A percentile compares a stretch with the other conserved stretches of the same genome.
phyloP scores from a whole-genome alignment of 805 yeast genomes.

The Saccharomycopsis fermentans region DNA sequence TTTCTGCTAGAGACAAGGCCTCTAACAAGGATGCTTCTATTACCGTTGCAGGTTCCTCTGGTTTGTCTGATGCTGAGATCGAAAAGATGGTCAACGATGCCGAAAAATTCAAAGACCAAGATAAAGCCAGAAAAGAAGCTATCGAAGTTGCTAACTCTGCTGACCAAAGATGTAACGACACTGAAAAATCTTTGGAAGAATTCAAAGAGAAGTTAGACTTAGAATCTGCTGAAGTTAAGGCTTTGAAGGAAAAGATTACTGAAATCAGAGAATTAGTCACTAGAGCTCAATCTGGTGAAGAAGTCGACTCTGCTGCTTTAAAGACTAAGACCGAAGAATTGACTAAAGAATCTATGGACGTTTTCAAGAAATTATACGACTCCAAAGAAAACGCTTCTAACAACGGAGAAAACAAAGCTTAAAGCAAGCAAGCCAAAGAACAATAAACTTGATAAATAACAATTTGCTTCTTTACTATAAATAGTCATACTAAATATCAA shows the following conservation, averaged over 20 bases:
- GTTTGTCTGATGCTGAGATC: conserved; percentile 81
- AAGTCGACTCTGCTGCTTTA: conserved; percentile 52
- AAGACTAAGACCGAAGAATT: conserved; percentile 77
- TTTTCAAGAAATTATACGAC: conserved; percentile 62
- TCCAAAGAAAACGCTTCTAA: conserved; percentile 9
- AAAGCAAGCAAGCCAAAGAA: not conserved
- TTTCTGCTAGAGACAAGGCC: conserved; percentile 87
- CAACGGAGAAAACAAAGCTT: conserved; percentile 5
- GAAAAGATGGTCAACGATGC: conserved; percentile 88
- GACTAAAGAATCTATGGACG: conserved; percentile 70
- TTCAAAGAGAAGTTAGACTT: conserved; percentile 57
- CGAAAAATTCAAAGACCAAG: conserved; percentile 79
- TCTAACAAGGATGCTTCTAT: conserved; percentile 89
- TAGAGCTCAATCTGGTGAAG: conserved; percentile 59
- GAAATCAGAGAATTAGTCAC: conserved; percentile 68
- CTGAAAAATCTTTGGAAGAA: conserved; percentile 75
- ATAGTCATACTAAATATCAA: not conserved
- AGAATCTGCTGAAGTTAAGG: conserved; percentile 38
- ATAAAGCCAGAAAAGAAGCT: conserved; percentile 75
- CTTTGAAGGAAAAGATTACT: conserved; percentile 43
- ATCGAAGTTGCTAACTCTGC: conserved; percentile 82
- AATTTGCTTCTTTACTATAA: not conserved
- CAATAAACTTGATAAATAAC: conserved; percentile 1
- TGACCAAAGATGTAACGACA: conserved; percentile 72
- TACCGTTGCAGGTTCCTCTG: conserved; percentile 94